Evolutionary conservation across 2,329 filamentous ascomycete genomes (phyloP).

Genomic region (Neonectria faginata): DNA sequence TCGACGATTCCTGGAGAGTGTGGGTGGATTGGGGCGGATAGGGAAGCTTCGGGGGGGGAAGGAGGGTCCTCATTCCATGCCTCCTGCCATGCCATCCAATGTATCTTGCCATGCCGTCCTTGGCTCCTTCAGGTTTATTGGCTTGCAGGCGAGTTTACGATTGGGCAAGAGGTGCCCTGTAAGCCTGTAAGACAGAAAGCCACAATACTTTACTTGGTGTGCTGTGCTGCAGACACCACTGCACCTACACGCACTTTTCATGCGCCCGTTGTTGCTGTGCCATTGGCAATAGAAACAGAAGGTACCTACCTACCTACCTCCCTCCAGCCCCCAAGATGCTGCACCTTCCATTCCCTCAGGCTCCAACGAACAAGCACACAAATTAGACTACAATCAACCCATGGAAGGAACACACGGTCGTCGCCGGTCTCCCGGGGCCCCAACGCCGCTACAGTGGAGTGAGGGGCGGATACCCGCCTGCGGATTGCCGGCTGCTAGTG

Average conservation of each 20-base stretch:
- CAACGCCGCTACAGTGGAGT: constrained; percentile 27
- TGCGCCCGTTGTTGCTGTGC: neutral
- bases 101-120: neutral
- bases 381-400: neutral
- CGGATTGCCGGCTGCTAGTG: constrained; percentile 37
- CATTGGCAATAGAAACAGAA: neutral
- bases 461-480: constrained; percentile 37
- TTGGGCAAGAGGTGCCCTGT: neutral
- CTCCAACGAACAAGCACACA: neutral
- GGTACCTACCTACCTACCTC: neutral
- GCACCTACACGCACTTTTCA: neutral
- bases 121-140: neutral
- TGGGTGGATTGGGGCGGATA: neutral
- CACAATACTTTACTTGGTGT: neutral
- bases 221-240: neutral
- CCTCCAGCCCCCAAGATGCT: neutral
- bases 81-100: neutral
- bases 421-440: constrained; percentile 35
- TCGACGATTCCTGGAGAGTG: neutral
- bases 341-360: neutral
- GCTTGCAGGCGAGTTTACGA: neutral
- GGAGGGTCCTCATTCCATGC: neutral
- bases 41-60: neutral
- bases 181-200: neutral
- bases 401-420: constrained; percentile 25